phyloP scores from a whole-genome alignment of 1,139 yeast genomes.

The Scheffersomyces illinoinensis region DNA sequence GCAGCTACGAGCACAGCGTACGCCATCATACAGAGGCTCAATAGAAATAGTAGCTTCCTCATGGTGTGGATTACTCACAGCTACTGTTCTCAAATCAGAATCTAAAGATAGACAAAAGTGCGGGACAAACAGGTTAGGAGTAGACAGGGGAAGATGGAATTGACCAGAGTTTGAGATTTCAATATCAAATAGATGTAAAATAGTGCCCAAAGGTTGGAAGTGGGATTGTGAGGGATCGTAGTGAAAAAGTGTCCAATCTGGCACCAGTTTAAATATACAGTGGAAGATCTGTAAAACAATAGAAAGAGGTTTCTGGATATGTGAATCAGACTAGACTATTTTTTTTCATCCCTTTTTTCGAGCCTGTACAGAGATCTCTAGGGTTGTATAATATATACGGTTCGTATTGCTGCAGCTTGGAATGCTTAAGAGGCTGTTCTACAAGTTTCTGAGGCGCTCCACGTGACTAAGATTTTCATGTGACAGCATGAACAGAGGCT shows the following conservation, averaged over 20 bases:
- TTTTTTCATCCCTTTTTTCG: background rate
- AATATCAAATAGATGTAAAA: background rate
- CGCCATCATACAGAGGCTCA: slow-evolving; percentile 1
- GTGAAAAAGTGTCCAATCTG: background rate
- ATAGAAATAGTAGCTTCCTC: slow-evolving; percentile 1
- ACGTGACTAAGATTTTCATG: background rate
- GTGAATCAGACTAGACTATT: background rate
- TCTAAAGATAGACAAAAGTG: background rate
- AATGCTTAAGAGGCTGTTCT: background rate
- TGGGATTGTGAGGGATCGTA: background rate
- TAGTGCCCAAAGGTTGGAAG: background rate
- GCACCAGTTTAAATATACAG: background rate
- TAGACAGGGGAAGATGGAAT: background rate
- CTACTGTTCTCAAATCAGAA: background rate
- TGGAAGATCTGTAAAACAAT: background rate
- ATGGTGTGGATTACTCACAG: background rate
- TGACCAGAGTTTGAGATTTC: background rate
- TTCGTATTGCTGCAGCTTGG: background rate
- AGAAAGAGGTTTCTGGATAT: background rate
- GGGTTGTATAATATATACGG: background rate
- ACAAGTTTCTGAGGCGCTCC: background rate
- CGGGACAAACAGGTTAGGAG: background rate
- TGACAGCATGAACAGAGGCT: background rate
- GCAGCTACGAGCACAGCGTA: slow-evolving; percentile 9
- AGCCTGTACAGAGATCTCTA: background rate